Evolutionary conservation across 2,329 filamentous ascomycete genomes (phyloP).

Genomic region (Periconia digitata): DNA sequence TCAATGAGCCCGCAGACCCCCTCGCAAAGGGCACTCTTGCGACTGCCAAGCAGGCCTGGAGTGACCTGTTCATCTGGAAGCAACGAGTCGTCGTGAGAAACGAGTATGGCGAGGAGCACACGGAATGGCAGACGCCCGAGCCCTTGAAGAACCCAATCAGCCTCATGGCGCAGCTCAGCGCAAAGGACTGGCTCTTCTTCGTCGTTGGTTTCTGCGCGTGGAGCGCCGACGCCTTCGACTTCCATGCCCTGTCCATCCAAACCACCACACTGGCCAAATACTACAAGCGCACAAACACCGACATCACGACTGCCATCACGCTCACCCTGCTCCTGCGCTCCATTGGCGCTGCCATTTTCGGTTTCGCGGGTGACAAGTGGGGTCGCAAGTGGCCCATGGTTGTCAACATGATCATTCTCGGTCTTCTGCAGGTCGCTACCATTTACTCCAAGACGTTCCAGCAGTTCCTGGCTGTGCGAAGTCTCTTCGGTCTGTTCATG

Average conservation of each 20-base stretch:
- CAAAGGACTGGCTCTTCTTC: conserved; percentile 73
- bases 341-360: conserved; percentile 74
- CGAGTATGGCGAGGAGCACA: conserved; percentile 63
- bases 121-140: conserved; percentile 69
- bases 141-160: conserved; percentile 71
- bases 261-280: conserved; percentile 68
- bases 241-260: conserved; percentile 78
- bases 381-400: conserved; percentile 86
- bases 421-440: conserved; percentile 72
- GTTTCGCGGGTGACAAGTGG: conserved; percentile 75
- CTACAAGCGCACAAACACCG: conserved; percentile 63
- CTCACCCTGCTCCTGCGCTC: conserved; percentile 74
- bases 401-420: conserved; percentile 73
- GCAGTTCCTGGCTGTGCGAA: conserved; percentile 73
- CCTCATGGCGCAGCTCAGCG: conserved; percentile 64
- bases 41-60: conserved; percentile 64
- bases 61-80: conserved; percentile 72
- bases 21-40: conserved; percentile 66
- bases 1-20: conserved; percentile 62
- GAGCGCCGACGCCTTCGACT: conserved; percentile 83
- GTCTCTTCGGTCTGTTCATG: conserved; percentile 77
- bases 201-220: conserved; percentile 73
- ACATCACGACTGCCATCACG: conserved; percentile 74
- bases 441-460: conserved; percentile 73
- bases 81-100: conserved; percentile 70